Base-by-base conservation (phyloP, 1,284 basidiomycete species). In the Cerrena zonata region DNA sequence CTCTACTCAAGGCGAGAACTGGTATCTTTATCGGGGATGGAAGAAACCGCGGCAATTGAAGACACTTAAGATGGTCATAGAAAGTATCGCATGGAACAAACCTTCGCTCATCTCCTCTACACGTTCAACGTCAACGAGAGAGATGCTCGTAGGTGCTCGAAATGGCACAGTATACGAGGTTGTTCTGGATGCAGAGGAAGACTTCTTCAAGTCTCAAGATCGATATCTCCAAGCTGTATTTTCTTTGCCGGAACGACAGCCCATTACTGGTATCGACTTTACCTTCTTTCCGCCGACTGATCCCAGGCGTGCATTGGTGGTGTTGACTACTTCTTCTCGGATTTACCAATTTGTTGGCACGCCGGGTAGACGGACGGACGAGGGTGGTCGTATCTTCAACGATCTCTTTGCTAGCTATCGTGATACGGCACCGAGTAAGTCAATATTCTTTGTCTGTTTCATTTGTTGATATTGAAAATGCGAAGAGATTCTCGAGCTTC, bases 11-110 rank as follows among this genome's bases (percentile, higher is more conserved):
- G 94, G 93, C 44, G 94, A 99, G 65, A 94, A 93, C 56, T 98
- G 91, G 83, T 98, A 99, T 67, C 75, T 93, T 2, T 93, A 78
- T 67, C 79, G 82, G 55, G 79, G 79, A 19, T 86, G 86, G 81
- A 87, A 87, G 69, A 89, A 91, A 61, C 85, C 90, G 0, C 79
- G 82, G 47, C 83, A 78, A 34, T 70, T 96, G 43, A 86, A 91
- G 61, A 79, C 82, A 18, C 86, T 94, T 65, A 87, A 91, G 64
- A 89, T 94, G 73, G 76, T 91, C 58, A 86, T 98, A 56, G 91
- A 94, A 61, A 87, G 91, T 54, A 77, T 97, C n/a, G 91, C 91
- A 0, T 98, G 95, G 95, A 93, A 94, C 61, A 84, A 82, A 58
- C 72, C 86, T n/a, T 78, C 80, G 12, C 68, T 89, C 19, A 70